Percentiles rank a stretch among this genome's conserved stretches.
Conservation (phyloP, 805 yeast genomes). For the Ogataea ramenticola region DNA sequence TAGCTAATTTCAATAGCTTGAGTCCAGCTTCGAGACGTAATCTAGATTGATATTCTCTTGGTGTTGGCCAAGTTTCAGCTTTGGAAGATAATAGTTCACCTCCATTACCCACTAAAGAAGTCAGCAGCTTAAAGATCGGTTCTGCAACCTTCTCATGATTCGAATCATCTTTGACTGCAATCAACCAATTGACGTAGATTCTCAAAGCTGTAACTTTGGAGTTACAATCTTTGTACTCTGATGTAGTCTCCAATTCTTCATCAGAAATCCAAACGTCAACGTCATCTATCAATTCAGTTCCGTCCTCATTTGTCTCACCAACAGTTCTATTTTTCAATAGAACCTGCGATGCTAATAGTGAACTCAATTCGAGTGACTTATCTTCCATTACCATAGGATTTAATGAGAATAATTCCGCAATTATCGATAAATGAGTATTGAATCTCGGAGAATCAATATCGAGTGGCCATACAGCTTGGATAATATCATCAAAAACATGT, state of each 20-base stretch:
- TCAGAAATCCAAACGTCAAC: constrained; percentile 22
- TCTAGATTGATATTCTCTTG: constrained; percentile 50
- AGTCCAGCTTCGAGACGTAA: constrained; percentile 65
- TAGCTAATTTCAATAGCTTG: constrained; percentile 56
- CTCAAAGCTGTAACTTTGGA: constrained; percentile 36
- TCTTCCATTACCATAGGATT: constrained; percentile 41
- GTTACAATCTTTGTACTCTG: constrained; percentile 10
- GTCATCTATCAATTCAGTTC: constrained; percentile 42
- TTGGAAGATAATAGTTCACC: constrained; percentile 62
- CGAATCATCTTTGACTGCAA: constrained; percentile 29
- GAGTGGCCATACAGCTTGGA: constrained; percentile 44
- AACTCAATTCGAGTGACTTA: constrained; percentile 50
- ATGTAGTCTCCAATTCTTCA: constrained; percentile 11
- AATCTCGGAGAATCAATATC: constrained; percentile 28
- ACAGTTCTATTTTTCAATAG: constrained; percentile 43
- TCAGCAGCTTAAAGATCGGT: constrained; percentile 61
- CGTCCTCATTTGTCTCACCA: constrained; percentile 20
- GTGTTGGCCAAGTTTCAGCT: constrained; percentile 48
- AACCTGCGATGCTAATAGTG: constrained; percentile 53
- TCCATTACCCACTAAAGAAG: constrained; percentile 61
- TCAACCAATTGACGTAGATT: constrained; percentile 53
- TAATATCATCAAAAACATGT: constrained; percentile 30
- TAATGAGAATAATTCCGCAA: constrained; percentile 50
- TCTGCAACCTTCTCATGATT: constrained; percentile 39
- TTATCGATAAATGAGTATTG: constrained; percentile 48